These are phyloP conservation scores for Daphne laureola DNA, from an alignment of 441 rosid genomes.

Conservation along the genomic window DNA sequence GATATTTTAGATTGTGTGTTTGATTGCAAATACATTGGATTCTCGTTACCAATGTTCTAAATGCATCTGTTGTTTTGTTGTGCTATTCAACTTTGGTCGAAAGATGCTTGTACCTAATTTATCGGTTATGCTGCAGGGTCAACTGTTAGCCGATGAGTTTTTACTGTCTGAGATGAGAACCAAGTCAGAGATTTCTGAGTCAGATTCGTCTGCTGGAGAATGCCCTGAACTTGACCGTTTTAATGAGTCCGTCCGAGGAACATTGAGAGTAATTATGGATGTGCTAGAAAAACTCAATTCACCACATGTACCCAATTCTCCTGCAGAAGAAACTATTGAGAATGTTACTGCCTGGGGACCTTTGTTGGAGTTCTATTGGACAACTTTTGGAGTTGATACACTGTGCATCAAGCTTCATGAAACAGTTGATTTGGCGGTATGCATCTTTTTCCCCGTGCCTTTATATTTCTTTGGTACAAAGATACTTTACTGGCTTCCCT, in stretches of 20 bases:
- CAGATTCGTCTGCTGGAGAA: conserved; percentile 12
- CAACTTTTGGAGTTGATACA: conserved; percentile 39
- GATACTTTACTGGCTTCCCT: conserved; percentile 6
- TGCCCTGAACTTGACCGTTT: conserved; percentile 32
- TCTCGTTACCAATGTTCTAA: background rate
- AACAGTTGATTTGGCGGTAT: conserved; percentile 48
- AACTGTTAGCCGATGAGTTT: conserved; percentile 45
- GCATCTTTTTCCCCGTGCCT: conserved; percentile 17
- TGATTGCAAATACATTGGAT: background rate
- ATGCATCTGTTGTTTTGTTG: background rate
- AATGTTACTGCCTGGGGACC: conserved; percentile 62
- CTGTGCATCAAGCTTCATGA: conserved; percentile 44
- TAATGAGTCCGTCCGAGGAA: conserved; percentile 30
- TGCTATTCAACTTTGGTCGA: background rate
- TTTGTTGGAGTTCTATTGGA: conserved; percentile 40
- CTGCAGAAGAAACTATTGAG: conserved; percentile 32
- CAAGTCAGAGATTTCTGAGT: conserved; percentile 14
- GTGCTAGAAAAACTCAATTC: conserved; percentile 41
- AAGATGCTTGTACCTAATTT: background rate
- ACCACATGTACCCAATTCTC: conserved; percentile 20
- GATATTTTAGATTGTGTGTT: background rate
- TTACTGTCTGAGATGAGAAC: conserved; percentile 18
- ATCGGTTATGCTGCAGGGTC: conserved; percentile 40
- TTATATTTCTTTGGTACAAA: background rate
- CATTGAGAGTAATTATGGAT: conserved; percentile 31